These are phyloP conservation scores for Tylopilus subfusipes DNA, from an alignment of 768 basidiomycete species.

Conservation along the genomic window DNA sequence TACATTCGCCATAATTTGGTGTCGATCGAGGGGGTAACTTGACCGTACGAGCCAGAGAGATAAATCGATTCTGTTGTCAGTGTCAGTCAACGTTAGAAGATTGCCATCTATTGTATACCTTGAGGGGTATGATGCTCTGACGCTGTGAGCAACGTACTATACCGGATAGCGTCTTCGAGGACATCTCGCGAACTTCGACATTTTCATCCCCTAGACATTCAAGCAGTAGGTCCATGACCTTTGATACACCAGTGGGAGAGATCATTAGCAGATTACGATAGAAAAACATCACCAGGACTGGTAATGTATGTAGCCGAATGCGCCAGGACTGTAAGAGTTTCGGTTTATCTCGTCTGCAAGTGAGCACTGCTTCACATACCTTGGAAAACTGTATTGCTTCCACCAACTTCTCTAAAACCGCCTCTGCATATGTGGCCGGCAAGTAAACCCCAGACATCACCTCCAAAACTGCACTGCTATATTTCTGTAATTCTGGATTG, in stretches of 20 bases:
- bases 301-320: constrained; percentile 81
- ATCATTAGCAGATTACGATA: constrained; percentile 84
- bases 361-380: constrained; percentile 39
- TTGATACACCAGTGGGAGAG: constrained; percentile 59
- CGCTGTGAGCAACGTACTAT: constrained; percentile 89
- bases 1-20: constrained; percentile 64
- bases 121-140: constrained; percentile 78
- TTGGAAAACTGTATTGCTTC: constrained; percentile 73
- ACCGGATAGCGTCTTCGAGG: constrained; percentile 79
- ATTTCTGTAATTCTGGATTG: constrained; percentile 74
- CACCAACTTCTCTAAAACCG: constrained; percentile 59
- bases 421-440: constrained; percentile 59
- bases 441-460: constrained; percentile 80
- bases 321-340: constrained; percentile 70
- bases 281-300: constrained; percentile 87
- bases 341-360: constrained; percentile 10
- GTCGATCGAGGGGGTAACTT: constrained; percentile 68
- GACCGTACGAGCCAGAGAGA: constrained; percentile 55
- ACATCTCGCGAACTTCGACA: constrained; percentile 90
- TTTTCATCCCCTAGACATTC: constrained; percentile 87
- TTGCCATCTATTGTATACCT: constrained; percentile 43
- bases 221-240: constrained; percentile 78
- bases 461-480: constrained; percentile 76
- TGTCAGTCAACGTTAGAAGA: constrained; percentile 1
- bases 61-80: constrained; percentile 68